These are phyloP conservation scores for Cystofilobasidium capitatum DNA, from an alignment of 768 basidiomycete genomes.

Conservation along the genomic window DNA sequence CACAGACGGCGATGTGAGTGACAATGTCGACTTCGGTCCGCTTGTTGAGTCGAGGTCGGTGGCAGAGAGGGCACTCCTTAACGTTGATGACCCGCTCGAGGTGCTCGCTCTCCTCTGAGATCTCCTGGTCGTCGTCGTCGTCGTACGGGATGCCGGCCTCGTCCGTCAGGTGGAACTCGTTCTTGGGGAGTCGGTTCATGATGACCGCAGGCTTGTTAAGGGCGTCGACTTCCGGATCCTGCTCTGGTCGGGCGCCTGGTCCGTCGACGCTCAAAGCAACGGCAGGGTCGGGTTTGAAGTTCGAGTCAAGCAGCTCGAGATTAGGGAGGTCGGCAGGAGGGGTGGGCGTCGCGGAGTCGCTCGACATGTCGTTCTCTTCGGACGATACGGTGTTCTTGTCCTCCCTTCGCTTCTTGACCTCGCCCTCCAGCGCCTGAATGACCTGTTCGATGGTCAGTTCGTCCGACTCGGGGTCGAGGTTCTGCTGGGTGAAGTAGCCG, in stretches of 20 bases:
- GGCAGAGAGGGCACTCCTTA: constrained; percentile 86
- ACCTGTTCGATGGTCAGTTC: constrained; percentile 70
- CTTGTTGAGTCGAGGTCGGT: constrained; percentile 68
- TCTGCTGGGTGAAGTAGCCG: constrained; percentile 65
- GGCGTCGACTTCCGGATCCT: not conserved
- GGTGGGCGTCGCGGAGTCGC: constrained; percentile 1
- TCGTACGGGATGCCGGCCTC: constrained; percentile 17
- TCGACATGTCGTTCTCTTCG: constrained; percentile 39
- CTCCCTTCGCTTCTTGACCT: constrained; percentile 59
- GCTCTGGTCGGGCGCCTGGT: not conserved
- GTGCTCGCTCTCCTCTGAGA: constrained; percentile 11
- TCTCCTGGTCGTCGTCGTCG: constrained; percentile 8
- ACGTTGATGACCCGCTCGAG: constrained; percentile 83
- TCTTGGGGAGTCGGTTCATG: not conserved
- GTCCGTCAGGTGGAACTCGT: constrained; percentile 7
- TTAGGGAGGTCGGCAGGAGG: not conserved
- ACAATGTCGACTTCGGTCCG: constrained; percentile 91
- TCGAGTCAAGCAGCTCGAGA: constrained; percentile 14
- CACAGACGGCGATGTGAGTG: constrained; percentile 93
- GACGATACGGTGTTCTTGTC: constrained; percentile 61
- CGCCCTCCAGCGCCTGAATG: constrained; percentile 74
- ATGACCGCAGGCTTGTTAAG: not conserved
- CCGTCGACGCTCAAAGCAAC: constrained; percentile 12
- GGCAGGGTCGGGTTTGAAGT: not conserved
- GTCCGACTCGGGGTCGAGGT: constrained; percentile 55